Base-by-base conservation (phyloP, 1,139 yeast species). In the Scheffersomyces quercinus region DNA sequence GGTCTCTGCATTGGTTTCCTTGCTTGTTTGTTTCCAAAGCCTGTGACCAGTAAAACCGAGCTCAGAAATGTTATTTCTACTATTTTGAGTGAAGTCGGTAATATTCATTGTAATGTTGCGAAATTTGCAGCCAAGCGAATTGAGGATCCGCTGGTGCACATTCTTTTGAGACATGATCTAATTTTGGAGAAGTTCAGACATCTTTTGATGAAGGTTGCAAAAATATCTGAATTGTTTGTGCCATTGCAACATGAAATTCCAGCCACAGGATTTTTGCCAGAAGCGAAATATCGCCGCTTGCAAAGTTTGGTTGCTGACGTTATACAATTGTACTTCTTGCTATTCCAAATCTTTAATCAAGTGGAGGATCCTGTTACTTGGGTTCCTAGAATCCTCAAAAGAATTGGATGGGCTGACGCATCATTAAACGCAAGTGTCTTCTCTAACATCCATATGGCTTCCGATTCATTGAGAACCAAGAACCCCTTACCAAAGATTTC, bases 211-310 rank as follows among this genome's bases (percentile, higher is more conserved):
- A 52, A 58, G 24, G 47, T 68, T 15, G 61, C 68, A 1, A 52
- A 58, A 8, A 55, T 61, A 24, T 49, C 58, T 3, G 46, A 50
- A 7, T 50, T 68, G 31, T 59, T 62, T 55, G 56, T 51, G 10
- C 61, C 72, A 1, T 59, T 69, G 24, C 56, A 56, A 33, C 65
- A 66, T 42, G 75, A 70, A 43, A 41, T 65, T 7, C 65, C 70
- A 0, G 39, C 69, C 7, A 50, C 63, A 2, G 75, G 75, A 0
- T 41, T 52, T n/a, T 70, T 74, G 74, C 75, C 75, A 0, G 56
- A 54, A 28, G 50, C 51, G 12, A 65, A 61, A 36, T 69, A 69
- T 45, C 42, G 41, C 14, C 54, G 55, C 40, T 49, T 70, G 9
- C 67, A 60, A 39, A 44, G 44, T 4, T 50, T 57, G n/a, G 45